A percentile compares a stretch with the other conserved stretches of the same genome.
Conservation (phyloP, 1,284 basidiomycete genomes). For the Cryptococcus sp. region DNA sequence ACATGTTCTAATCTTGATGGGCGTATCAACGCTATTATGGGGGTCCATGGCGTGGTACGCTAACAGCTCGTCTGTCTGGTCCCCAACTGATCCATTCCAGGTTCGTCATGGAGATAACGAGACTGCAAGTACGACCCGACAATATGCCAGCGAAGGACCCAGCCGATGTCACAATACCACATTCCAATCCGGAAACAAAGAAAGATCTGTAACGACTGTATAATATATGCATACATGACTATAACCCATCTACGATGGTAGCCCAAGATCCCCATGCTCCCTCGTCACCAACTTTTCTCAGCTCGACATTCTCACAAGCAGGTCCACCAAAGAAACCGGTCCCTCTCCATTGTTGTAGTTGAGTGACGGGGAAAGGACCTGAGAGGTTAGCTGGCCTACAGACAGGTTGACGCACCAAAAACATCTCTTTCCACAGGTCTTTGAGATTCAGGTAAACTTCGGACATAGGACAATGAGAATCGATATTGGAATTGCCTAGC, state of each 20-base stretch:
- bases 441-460: conserved; percentile 39
- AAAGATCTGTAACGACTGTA: conserved; percentile 17
- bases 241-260: conserved; percentile 20
- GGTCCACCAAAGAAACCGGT: conserved; percentile 46
- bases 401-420: conserved; percentile 36
- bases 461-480: conserved; percentile 44
- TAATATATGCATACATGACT: neutral
- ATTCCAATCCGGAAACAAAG: conserved; percentile 17
- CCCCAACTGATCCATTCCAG: conserved; percentile 11
- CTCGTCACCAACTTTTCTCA: conserved; percentile 23
- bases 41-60: conserved; percentile 41
- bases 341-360: conserved; percentile 39
- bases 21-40: conserved; percentile 35
- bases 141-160: conserved; percentile 30
- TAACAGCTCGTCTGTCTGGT: neutral
- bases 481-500: conserved; percentile 45
- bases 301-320: conserved; percentile 46
- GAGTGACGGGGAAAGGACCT: conserved; percentile 43
- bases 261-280: conserved; percentile 41
- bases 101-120: conserved; percentile 42
- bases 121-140: conserved; percentile 35
- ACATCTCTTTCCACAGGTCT: conserved; percentile 46
- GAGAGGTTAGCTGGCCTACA: neutral
- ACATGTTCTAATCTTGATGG: conserved; percentile 38
- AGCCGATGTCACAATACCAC: neutral